A percentile compares a stretch with the other conserved stretches of the same genome.
Conservation (phyloP, 306 rosid species). For the Hippophae tibetana region DNA sequence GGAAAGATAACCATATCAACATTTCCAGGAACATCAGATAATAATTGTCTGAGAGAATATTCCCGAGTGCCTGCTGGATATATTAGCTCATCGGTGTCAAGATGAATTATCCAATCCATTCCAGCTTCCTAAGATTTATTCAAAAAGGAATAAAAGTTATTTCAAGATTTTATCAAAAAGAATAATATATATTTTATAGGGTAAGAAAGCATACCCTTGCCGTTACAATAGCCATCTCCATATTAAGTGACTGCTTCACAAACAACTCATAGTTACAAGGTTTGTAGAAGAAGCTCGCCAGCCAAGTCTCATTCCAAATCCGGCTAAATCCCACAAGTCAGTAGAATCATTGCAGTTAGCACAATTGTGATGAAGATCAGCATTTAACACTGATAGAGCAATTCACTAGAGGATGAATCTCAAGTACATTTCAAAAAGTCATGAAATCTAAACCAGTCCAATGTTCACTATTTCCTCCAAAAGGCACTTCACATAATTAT, state of each 20-base stretch:
- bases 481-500: no score
- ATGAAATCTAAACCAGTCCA: neutral
- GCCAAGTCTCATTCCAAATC: conserved; percentile 97
- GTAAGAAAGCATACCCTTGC: conserved; percentile 63
- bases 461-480: no score
- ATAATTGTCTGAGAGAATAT: conserved; percentile 79
- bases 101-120: conserved; percentile 95
- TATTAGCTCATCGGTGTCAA: conserved; percentile 86
- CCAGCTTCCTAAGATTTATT: conserved; percentile 51
- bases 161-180: conserved; percentile 2
- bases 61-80: conserved; percentile 63
- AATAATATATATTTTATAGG: conserved; percentile 3
- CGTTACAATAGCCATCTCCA: conserved; percentile 99
- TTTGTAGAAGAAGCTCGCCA: conserved; percentile 92
- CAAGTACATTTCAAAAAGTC: neutral
- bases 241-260: conserved; percentile 92
- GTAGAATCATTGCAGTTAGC: neutral
- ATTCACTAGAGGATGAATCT: neutral
- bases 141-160: conserved; percentile 6
- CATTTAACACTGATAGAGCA: neutral
- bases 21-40: conserved; percentile 75
- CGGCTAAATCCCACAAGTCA: conserved; percentile 42
- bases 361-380: neutral
- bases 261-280: conserved; percentile 95
- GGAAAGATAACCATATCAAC: conserved; percentile 92